Conservation (phyloP, 1,139 yeast genomes). For the Arxiozyma slooffiae region DNA sequence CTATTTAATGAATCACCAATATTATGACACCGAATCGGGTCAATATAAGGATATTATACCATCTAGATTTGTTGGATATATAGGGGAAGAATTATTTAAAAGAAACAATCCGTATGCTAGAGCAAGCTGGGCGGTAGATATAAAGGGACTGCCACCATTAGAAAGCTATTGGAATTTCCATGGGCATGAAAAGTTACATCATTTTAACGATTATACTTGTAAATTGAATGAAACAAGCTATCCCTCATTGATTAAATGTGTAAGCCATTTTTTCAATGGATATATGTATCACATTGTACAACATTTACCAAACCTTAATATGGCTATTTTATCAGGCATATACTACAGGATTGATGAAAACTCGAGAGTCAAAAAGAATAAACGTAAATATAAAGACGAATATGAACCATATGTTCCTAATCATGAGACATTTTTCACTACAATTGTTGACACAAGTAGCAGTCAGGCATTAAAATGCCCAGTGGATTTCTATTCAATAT, state of each 20-base stretch:
- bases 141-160: conserved; percentile 26
- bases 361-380: not conserved
- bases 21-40: conserved; percentile 38
- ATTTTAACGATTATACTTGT: conserved; percentile 32
- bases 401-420: conserved; percentile 2
- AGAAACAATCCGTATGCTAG: conserved; percentile 25
- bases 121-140: conserved; percentile 26
- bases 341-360: conserved; percentile 18
- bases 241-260: conserved; percentile 23
- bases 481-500: conserved; percentile 10
- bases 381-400: not conserved
- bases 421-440: conserved; percentile 5
- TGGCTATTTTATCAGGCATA: conserved; percentile 22
- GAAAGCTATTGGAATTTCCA: conserved; percentile 38
- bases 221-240: conserved; percentile 29
- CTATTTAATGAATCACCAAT: conserved; percentile 53
- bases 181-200: conserved; percentile 32
- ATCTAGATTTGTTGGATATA: conserved; percentile 44
- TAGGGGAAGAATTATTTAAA: conserved; percentile 37
- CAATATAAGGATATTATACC: conserved; percentile 52
- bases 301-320: conserved; percentile 25
- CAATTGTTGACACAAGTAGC: conserved; percentile 4
- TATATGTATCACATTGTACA: conserved; percentile 29
- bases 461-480: conserved; percentile 2
- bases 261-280: conserved; percentile 36